Base-by-base conservation (phyloP, 2,329 filamentous ascomycete species). In the Parafenestella ontariensis region DNA sequence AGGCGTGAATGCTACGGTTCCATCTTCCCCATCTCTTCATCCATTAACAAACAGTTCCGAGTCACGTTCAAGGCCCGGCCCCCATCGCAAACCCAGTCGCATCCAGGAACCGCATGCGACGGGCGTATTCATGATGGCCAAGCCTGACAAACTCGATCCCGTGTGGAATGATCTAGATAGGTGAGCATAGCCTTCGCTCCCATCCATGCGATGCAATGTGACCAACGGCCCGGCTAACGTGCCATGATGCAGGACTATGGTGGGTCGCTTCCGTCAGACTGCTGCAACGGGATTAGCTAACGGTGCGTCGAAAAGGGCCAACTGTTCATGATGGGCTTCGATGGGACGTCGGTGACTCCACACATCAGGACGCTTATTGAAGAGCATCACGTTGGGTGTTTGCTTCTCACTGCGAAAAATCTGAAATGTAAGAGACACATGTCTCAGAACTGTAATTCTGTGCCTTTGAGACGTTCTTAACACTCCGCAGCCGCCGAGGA, bases 321-420 rank as follows among this genome's bases (percentile, higher is more conserved):
- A 81, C 85, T 88, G 80, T 82, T 92, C 75, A 89, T 90, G 75
- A 91, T 92, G 88, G 90, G 90, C 74, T 96, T 91, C 82, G 90
- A 95, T 81, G 91, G 91, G 57, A 91, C 89, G 50, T 85, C 90
- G 73, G 88, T 95, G 49, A 94, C 90, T 23, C 90, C 90, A 56
- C 90, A 93, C 76, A 92, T 95, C 72, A 87, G 86, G 62, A 88
- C 86, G 65, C 83, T 93, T 63, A 95, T 96, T 69, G 87, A 91
- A 73, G 85, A 91, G 64, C 87, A 94, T 73, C 90, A 98, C 74
- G 83, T 99, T 43, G 95, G 95, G 51, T 95, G 92, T 47, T 90
- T 98, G 69, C 82, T 92, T 55, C 79, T 95, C 58, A 93, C 90
- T 34, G 90, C 90, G 58, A 94, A 93, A 79, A 95, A 95, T 64